Evolutionary conservation across 2,329 filamentous ascomycete genomes (phyloP).

Genomic region (Tolypocladium nubicola): DNA sequence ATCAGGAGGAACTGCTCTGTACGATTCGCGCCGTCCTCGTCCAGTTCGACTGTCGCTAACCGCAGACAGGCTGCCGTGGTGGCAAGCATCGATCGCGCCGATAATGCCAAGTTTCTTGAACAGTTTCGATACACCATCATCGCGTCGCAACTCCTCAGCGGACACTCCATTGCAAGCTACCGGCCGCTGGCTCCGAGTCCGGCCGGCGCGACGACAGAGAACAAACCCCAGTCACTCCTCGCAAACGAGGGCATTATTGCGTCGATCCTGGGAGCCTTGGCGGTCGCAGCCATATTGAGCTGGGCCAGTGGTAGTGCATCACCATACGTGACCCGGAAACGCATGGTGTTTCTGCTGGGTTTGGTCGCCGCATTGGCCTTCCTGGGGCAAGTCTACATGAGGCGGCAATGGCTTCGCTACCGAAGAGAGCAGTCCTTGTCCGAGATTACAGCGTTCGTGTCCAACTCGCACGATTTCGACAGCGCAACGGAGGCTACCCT

Average conservation of each 20-base stretch:
- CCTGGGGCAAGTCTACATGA: constrained; percentile 58
- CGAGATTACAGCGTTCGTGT: constrained; percentile 57
- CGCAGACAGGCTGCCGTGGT: constrained; percentile 52
- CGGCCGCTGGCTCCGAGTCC: constrained; percentile 13
- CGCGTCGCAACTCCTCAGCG: constrained; percentile 77
- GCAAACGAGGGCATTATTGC: constrained; percentile 40
- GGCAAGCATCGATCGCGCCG: constrained; percentile 61
- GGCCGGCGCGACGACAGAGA: constrained; percentile 3
- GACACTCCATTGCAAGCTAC: constrained; percentile 42
- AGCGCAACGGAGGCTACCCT: constrained; percentile 65
- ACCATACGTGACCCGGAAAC: constrained; percentile 45
- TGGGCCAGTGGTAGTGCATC: constrained; percentile 50
- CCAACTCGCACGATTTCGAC: constrained; percentile 72
- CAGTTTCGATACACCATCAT: constrained; percentile 90
- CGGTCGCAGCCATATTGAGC: constrained; percentile 61
- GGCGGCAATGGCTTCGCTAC: constrained; percentile 73
- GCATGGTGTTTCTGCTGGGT: constrained; percentile 36
- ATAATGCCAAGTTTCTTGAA: constrained; percentile 80
- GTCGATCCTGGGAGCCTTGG: constrained; percentile 38
- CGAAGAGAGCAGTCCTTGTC: constrained; percentile 64
- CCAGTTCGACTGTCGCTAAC: constrained; percentile 1
- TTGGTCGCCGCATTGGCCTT: constrained; percentile 43
- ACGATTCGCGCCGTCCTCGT: constrained; percentile 11
- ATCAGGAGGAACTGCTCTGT: constrained; percentile 42
- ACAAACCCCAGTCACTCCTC: constrained; percentile 17